phyloP scores from a whole-genome alignment of 257 asterid species.

The Misopates orontium region DNA sequence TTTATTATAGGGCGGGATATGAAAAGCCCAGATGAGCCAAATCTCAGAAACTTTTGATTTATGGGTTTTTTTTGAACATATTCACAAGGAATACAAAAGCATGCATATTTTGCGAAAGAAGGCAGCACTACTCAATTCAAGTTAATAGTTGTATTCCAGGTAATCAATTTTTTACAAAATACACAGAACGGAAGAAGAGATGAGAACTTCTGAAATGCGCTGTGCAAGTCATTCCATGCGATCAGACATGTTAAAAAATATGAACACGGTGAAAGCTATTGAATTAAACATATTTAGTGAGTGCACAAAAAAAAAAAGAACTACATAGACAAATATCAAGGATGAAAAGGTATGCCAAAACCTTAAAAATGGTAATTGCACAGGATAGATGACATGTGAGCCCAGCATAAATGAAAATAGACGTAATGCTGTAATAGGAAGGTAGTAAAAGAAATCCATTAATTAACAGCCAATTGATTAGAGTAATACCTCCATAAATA shows the following conservation, averaged over 20 bases:
- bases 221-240: neutral
- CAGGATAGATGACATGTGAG: neutral
- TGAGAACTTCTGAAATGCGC: slow-evolving; percentile 2
- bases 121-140: slow-evolving; percentile 4
- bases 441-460: neutral
- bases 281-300: slow-evolving; percentile 6
- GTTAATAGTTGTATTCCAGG: no score
- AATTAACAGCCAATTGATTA: neutral
- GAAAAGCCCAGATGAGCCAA: neutral
- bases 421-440: neutral
- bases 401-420: no score
- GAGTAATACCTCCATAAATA: slow-evolving; percentile 77
- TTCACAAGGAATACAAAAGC: slow-evolving; percentile 1
- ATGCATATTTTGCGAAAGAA: slow-evolving; percentile 12
- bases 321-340: neutral
- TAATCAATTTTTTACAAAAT: slow-evolving; percentile 1
- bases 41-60: slow-evolving; percentile 8
- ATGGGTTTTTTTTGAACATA: neutral
- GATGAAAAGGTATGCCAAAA: slow-evolving; percentile 15
- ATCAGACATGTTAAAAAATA: neutral
- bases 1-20: slow-evolving; percentile 18
- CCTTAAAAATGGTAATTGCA: neutral
- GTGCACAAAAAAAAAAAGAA: slow-evolving; percentile 15
- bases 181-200: slow-evolving; percentile 8
- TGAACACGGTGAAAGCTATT: neutral